Evolutionary conservation across 2,329 filamentous ascomycete genomes (phyloP).

Genomic region (Scleromitrula shiraiana): DNA sequence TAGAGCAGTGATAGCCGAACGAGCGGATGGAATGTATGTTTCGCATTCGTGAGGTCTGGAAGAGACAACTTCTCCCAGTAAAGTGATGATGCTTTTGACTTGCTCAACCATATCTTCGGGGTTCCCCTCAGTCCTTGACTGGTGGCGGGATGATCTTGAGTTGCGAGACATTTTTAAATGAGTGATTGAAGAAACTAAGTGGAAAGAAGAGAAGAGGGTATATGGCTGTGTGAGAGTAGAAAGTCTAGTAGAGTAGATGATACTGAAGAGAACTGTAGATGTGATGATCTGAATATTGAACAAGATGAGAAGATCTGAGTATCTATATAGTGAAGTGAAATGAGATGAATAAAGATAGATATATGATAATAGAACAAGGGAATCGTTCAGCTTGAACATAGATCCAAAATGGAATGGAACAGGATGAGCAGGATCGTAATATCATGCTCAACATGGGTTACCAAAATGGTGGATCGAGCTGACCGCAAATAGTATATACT

Average conservation of each 20-base stretch:
- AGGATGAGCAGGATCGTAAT: constrained; percentile 3
- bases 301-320: not conserved
- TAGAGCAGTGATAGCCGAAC: constrained; percentile 33
- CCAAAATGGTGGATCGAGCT: constrained; percentile 6
- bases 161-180: constrained; percentile 15
- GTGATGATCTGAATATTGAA: not conserved
- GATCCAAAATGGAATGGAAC: constrained; percentile 1
- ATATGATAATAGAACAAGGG: not conserved
- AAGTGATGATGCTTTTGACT: constrained; percentile 23
- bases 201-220: not conserved
- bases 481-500: constrained; percentile 4
- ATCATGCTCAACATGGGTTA: not conserved
- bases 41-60: constrained; percentile 25
- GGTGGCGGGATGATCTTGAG: constrained; percentile 21
- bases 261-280: not conserved
- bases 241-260: not conserved
- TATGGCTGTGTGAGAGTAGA: not conserved
- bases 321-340: constrained; percentile 1
- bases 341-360: not conserved
- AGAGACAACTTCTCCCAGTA: constrained; percentile 23
- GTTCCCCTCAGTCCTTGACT: constrained; percentile 14
- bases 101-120: constrained; percentile 23
- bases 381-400: not conserved
- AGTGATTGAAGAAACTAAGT: not conserved
- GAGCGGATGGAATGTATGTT: constrained; percentile 31